Evolutionary conservation across 805 yeast genomes (phyloP).

Genomic region (Candida awuae): DNA sequence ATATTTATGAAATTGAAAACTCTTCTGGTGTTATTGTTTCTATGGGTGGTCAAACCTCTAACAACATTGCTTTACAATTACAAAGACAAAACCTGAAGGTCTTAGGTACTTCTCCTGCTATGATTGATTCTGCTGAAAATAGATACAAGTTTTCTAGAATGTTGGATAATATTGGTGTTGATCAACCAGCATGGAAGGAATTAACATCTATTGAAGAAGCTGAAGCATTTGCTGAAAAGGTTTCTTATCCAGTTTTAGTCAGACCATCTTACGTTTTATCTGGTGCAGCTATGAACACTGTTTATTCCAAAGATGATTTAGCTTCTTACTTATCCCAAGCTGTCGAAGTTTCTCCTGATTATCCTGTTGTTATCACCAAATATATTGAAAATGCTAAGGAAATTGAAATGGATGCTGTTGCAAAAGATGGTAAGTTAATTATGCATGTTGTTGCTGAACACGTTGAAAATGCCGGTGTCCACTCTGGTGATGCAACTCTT

Average conservation of each 20-base stretch:
- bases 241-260: constrained; percentile 88
- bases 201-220: constrained; percentile 90
- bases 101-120: constrained; percentile 94
- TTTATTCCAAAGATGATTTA: constrained; percentile 80
- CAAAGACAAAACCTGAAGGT: constrained; percentile 93
- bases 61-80: constrained; percentile 87
- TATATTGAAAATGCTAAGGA: constrained; percentile 96
- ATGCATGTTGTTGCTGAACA: constrained; percentile 98
- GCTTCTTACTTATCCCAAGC: constrained; percentile 87
- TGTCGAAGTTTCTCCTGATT: constrained; percentile 94
- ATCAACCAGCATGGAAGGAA: constrained; percentile 99
- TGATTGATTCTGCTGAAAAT: constrained; percentile 97
- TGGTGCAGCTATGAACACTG: constrained; percentile 99
- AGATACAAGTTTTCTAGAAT: constrained; percentile 96
- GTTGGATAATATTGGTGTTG: constrained; percentile 93
- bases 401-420: constrained; percentile 98
- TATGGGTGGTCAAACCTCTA: constrained; percentile 99
- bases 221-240: constrained; percentile 82
- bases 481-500: constrained; percentile 97
- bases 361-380: constrained; percentile 95
- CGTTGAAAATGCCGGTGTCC: constrained; percentile 98
- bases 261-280: constrained; percentile 96
- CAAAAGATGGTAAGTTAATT: constrained; percentile 84
- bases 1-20: constrained; percentile 86
- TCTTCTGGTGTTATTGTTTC: constrained; percentile 90